Evolutionary conservation across 805 yeast genomes (phyloP).

Genomic region (Diddensiella transvaalensis): DNA sequence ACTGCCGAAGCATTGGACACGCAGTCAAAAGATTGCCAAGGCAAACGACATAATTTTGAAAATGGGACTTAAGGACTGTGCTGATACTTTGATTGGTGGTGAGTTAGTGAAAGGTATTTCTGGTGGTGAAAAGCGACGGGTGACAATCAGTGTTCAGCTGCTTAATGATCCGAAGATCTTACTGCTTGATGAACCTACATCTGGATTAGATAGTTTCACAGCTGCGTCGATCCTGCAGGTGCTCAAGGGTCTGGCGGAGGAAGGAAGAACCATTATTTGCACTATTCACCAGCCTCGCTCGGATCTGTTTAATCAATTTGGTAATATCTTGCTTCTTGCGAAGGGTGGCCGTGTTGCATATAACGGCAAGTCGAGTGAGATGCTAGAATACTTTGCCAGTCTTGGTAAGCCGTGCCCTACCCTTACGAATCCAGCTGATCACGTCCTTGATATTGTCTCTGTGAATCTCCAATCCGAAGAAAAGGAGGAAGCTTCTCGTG

Average conservation of each 20-base stretch:
- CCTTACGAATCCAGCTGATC: conserved; percentile 70
- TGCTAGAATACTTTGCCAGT: conserved; percentile 46
- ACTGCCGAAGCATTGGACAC: conserved; percentile 41
- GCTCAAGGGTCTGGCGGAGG: conserved; percentile 50
- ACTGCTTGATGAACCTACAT: conserved; percentile 83
- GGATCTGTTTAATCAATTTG: conserved; percentile 61
- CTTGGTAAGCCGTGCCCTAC: conserved; percentile 57
- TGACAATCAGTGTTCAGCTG: conserved; percentile 77
- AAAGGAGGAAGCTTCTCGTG: conserved; percentile 40
- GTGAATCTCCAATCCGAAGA: conserved; percentile 44
- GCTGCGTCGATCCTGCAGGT: conserved; percentile 64
- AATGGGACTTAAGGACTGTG: conserved; percentile 71
- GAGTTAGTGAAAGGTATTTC: conserved; percentile 61
- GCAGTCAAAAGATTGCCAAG: conserved; percentile 43
- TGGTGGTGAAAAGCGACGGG: conserved; percentile 80
- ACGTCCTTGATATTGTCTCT: conserved; percentile 65
- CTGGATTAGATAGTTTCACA: conserved; percentile 80
- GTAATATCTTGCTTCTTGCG: conserved; percentile 66
- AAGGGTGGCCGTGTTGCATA: conserved; percentile 70
- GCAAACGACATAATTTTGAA: conserved; percentile 59
- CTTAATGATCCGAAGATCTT: conserved; percentile 67
- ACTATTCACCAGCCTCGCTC: conserved; percentile 85
- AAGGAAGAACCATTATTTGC: conserved; percentile 62
- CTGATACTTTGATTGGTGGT: conserved; percentile 65
- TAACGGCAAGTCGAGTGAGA: conserved; percentile 50